A percentile compares a stretch with the other conserved stretches of the same genome.
phyloP scores from a whole-genome alignment of 805 yeast genomes.

The Candida suzukii region DNA sequence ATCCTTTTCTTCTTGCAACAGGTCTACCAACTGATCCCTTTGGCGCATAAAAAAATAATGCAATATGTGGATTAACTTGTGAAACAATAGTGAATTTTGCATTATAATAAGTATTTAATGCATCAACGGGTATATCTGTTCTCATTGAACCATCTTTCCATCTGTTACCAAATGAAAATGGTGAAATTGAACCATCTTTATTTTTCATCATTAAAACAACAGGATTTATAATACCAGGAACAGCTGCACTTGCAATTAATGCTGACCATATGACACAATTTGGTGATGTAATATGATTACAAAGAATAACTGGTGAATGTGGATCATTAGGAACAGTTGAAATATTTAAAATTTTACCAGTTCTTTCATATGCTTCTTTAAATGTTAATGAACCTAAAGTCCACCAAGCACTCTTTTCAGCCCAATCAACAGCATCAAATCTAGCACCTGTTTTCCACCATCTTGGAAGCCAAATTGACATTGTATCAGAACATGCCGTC shows the following conservation, averaged over 20 bases:
- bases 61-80: conserved; percentile 79
- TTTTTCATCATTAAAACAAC: conserved; percentile 65
- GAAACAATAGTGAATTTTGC: conserved; percentile 72
- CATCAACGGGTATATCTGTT: conserved; percentile 72
- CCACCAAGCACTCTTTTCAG: conserved; percentile 59
- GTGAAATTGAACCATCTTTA: conserved; percentile 35
- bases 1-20: conserved; percentile 49
- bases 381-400: conserved; percentile 69
- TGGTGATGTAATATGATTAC: conserved; percentile 73
- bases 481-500: conserved; percentile 63
- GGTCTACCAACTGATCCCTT: conserved; percentile 79
- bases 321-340: conserved; percentile 80
- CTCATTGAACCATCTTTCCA: conserved; percentile 78
- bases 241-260: conserved; percentile 71
- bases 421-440: conserved; percentile 72
- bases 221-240: conserved; percentile 76
- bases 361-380: conserved; percentile 57
- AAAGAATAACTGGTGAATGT: conserved; percentile 71
- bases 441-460: conserved; percentile 75
- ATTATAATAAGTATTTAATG: conserved; percentile 67
- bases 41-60: conserved; percentile 70
- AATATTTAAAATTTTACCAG: conserved; percentile 66
- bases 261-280: conserved; percentile 79
- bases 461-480: conserved; percentile 52
- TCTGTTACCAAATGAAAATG: conserved; percentile 67